Base-by-base conservation (phyloP, 257 asterid species). In the Solanum arcanum region DNA sequence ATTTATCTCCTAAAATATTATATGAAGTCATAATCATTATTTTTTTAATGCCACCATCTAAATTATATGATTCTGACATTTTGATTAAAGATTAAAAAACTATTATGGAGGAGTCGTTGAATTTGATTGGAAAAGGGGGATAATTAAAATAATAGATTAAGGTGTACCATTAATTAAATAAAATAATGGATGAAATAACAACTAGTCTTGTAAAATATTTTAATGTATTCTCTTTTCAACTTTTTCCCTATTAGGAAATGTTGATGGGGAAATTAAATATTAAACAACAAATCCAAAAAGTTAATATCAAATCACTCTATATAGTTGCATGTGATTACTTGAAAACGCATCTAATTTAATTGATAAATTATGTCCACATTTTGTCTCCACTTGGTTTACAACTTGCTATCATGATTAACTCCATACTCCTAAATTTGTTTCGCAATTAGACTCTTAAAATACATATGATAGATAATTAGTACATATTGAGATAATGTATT, bases 221-320 rank as follows among this genome's bases (percentile, higher is more conserved):
- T 37, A 31, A 25, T 86, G 25, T 52, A 14, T 74, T 80, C 85
- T 87, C 70, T 21, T 47, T 47, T 64, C 31, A 64, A 70, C 74
- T 89, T 88, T 92, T 84, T 87, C 90, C 88, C 73, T 83, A 90
- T 86, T 90, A 74, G 91, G 93, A 86, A 89, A 90, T 90, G 74
- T 86, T 21, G 80, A 77, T 75, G 82, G 47, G 83, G 33, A 13
- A 69, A 16, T 35, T 72, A 84, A 87, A 86, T 23, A 86, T 88
- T 88, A 68, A 82, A 84, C 42, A 76, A 83, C 83, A 83, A 78
- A 80, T 80, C 47, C 27, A 70, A 41, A 66, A 23, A 27, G 46
- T 76, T 27, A 49, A 87, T 47, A 47, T 46, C 27, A 31, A 84
- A 33, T 69, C 31, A 27, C 6, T 88, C 37, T 46, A 73, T 85